Conservation (phyloP, 2,329 filamentous ascomycete genomes). For the Aspergillus quadricinctus region DNA sequence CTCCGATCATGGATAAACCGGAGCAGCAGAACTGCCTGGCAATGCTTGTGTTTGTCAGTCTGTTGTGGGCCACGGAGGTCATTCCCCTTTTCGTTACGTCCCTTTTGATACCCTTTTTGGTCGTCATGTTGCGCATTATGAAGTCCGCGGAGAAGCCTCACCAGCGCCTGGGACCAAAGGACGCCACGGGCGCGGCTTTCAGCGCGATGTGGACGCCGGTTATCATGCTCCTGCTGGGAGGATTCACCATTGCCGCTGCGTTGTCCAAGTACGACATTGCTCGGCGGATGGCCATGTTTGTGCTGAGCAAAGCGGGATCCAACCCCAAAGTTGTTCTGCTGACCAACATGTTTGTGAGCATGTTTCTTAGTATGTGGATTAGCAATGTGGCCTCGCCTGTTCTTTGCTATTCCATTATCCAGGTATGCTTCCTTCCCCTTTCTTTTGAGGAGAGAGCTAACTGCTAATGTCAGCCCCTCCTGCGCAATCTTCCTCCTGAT, state of each 20-base stretch:
- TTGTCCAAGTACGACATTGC: conserved; percentile 97
- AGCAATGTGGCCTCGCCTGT: conserved; percentile 97
- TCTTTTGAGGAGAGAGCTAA: too few species aligned
- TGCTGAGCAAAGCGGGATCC: conserved; percentile 93
- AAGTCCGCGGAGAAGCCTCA: conserved; percentile 69
- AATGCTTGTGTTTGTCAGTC: conserved; percentile 85
- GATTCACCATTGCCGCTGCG: conserved; percentile 92
- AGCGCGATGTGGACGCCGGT: conserved; percentile 98
- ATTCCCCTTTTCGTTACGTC: conserved; percentile 97
- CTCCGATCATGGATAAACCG: conserved; percentile 77
- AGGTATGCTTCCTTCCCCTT: conserved; percentile 53
- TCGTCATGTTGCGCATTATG: conserved; percentile 80
- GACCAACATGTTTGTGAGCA: conserved; percentile 98
- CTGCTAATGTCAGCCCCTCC: conserved; percentile 63
- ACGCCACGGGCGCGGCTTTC: conserved; percentile 80
- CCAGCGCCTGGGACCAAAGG: conserved; percentile 69
- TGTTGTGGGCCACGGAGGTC: conserved; percentile 96
- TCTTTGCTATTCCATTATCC: conserved; percentile 95
- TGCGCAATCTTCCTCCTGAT: conserved; percentile 85
- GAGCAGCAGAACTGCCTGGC: conserved; percentile 97
- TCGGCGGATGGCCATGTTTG: conserved; percentile 92
- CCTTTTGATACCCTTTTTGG: conserved; percentile 86
- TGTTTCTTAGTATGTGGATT: conserved; percentile 98
- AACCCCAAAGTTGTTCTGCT: conserved; percentile 82
- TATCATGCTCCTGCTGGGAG: conserved; percentile 94